Conservation (phyloP, 345 rosid species). For the Corymbia maculata region DNA sequence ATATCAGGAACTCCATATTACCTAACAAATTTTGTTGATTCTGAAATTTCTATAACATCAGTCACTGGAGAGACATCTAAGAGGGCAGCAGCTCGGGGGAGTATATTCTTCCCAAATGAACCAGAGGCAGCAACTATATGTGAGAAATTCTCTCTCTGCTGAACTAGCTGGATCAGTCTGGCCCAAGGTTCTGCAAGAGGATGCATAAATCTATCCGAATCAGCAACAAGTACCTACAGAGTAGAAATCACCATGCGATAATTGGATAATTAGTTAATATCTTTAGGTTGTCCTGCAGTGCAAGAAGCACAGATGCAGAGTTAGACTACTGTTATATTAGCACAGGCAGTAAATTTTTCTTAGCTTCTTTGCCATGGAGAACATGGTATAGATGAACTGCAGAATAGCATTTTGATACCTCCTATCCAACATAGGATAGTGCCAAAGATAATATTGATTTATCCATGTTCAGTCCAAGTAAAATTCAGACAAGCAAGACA, state of each 20-base stretch:
- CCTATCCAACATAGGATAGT: not conserved
- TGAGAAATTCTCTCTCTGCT: conserved; percentile 52
- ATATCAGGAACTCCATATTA: not conserved
- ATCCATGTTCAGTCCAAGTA: not conserved
- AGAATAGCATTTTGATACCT: not conserved
- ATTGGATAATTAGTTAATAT: not conserved
- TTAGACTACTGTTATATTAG: not conserved
- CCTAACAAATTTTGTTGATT: conserved; percentile 68
- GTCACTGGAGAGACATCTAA: conserved; percentile 92
- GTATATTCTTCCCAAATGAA: conserved; percentile 84
- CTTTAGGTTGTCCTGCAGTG: not conserved
- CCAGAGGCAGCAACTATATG: conserved; percentile 68
- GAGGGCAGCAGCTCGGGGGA: conserved; percentile 91
- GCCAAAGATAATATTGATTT: not conserved
- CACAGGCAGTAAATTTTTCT: not conserved
- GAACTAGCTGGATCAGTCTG: conserved; percentile 64
- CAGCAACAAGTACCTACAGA: conserved; percentile 79
- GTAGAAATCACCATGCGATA: not conserved
- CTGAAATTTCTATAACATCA: conserved; percentile 66
- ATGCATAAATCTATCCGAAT: conserved; percentile 61
- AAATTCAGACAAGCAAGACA: not conserved
- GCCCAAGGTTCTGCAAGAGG: conserved; percentile 94
- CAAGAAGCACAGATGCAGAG: not conserved
- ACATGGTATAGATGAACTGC: not conserved
- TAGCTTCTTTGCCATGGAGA: not conserved